Base-by-base conservation (phyloP, 1,284 basidiomycete genomes). In the Ceratobasidium sp. region DNA sequence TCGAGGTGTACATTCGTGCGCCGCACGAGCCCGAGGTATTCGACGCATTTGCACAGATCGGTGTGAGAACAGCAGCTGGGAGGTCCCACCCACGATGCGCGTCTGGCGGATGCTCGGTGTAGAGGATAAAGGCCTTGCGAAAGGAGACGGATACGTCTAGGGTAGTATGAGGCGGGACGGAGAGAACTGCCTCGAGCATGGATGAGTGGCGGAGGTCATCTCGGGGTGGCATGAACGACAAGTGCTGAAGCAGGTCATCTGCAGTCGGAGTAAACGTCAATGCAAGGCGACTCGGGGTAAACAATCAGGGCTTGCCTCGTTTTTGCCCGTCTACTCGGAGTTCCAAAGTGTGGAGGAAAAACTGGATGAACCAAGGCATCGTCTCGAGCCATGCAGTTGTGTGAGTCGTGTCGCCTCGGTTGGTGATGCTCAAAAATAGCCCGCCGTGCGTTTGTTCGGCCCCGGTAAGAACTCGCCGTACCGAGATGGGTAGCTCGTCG, bases 101-200 rank as follows among this genome's bases (percentile, higher is more conserved):
- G 81, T 99, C 97, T 0, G 97, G 96, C 17, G 93, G 95, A 82
- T 99, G 97, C 81, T 99, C 97, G 19, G 94, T 96, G 83, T 99
- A 99, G 67, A 93, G 90, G 75, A 99, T 86, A 82, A 97, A 97
- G 2, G 92, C 89, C 83, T 97, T 97, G 49, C 89, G 88, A 81
- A 96, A 90, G 54, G 94, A 92, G 82, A 97, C 88, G 19, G 86
- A 87, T 69, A 98, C 84, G 6, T 87, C 85, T 0, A 96, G 82
- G 0, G 88, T 91, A 76, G 88, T 87, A 29, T 86, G 85, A 1
- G 95, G 87, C 0, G 96, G 93, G 17, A 97, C 82, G 1, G 84
- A 86, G n/a, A 99, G 83, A 37, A 87, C 82, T 1, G 90, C 86
- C 84, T 97, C 94, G 46, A 97, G 86, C 1, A 91, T 89, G 40